Percentiles rank a stretch among this genome's conserved stretches.
Conservation (phyloP, 139 green algal species). For the Trebouxia sp. region DNA sequence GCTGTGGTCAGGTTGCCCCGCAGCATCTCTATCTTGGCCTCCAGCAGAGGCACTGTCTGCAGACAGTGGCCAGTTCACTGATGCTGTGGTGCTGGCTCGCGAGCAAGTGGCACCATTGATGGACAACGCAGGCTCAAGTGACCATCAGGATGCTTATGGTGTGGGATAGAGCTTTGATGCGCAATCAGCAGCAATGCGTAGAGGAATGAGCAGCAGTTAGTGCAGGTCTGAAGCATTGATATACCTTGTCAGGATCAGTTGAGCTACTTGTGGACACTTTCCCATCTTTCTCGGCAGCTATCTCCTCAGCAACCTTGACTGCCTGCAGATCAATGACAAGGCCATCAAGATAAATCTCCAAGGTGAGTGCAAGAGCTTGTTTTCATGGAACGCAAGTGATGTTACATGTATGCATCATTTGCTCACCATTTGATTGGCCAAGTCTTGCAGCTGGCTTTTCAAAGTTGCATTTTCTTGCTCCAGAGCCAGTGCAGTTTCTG, state of each 20-base stretch:
- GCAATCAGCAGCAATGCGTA: too few species aligned
- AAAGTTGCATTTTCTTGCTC: slow-evolving; percentile 29
- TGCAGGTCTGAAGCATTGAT: background rate
- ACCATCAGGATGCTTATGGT: too few species aligned
- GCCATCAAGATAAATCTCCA: background rate
- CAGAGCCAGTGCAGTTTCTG: slow-evolving; percentile 17
- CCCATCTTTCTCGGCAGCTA: background rate
- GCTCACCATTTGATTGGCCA: slow-evolving; percentile 19
- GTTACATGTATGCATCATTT: background rate
- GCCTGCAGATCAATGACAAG: background rate
- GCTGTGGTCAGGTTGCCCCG: slow-evolving; percentile 27
- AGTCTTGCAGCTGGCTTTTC: slow-evolving; percentile 3
- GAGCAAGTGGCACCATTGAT: too few species aligned
- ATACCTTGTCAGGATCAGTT: background rate
- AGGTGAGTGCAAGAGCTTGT: too few species aligned
- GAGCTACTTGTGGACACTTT: background rate
- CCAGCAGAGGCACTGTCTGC: slow-evolving; percentile 23
- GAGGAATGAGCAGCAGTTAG: background rate
- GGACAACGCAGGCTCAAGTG: too few species aligned
- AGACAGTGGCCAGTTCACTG: too few species aligned
- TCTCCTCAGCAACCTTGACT: background rate
- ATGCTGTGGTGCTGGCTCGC: too few species aligned
- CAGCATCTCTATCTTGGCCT: slow-evolving; percentile 37
- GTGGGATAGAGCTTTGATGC: too few species aligned
- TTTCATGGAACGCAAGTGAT: too few species aligned